Base-by-base conservation (phyloP, 2,329 filamentous ascomycete genomes). In the Calonectria montana region DNA sequence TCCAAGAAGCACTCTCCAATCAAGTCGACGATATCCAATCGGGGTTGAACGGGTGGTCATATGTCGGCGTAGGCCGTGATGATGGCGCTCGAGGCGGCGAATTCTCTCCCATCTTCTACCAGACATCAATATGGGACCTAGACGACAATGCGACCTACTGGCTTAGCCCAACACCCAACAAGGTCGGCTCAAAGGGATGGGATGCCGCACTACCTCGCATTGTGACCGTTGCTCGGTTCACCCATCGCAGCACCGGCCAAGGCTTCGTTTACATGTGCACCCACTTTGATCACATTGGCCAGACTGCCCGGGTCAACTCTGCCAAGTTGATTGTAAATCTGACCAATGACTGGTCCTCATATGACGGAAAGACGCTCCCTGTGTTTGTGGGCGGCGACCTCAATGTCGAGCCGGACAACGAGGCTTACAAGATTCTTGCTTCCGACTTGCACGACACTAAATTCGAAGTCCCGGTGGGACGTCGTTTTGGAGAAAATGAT, bases 91-190 rank as follows among this genome's bases (percentile, higher is more conserved):
- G 86, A 31, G 84, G 84, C 1, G 93, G 93, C 55, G 93, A 94
- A 82, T 94, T 93, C 81, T 91, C 88, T 2, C 92, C 92, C 2
- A 91, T 94, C 73, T 85, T 94, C 75, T 94, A 92, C 80, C 87
- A 74, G 23, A 72, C 87, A 80, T 86, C 76, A 75, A 76, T 87
- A 10, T 93, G 90, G 88, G 78, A 85, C 10, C 82, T 92, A 3
- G 78, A 84, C 25, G 77, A 84, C 13, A 90, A 84, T 81, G 83
- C 87, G 63, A 91, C 89, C 0, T 85, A 90, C 61, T 94, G 92
- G 92, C 83, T 94, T 2, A 91, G 87, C 8, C 82, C 88, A 73
- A 93, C 89, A 2, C 92, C 90, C 0, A 82, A 86, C 10, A 81
- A 80, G 18, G 81, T 80, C n/a, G 90, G 89, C 0, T 90, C 87